Evolutionary conservation across 352 stramenopile genomes (phyloP).

Genomic region (Achlya hypogyna): DNA sequence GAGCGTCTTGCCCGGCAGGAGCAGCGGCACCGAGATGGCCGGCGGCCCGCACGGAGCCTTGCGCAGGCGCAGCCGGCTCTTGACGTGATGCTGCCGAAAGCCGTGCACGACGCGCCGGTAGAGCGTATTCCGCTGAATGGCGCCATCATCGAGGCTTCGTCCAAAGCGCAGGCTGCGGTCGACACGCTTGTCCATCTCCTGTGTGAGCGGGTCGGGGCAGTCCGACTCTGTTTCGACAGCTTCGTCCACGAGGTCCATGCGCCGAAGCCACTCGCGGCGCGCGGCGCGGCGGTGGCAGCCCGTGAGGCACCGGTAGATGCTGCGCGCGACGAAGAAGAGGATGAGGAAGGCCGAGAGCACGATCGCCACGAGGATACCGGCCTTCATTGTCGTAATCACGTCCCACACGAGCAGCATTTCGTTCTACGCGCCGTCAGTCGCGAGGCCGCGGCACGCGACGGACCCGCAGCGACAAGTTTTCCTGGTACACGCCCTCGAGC

Average conservation of each 20-base stretch:
- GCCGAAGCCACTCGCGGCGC: slow-evolving; percentile 69
- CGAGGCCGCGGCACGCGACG: too few species aligned
- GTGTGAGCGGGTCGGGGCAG: slow-evolving; percentile 14
- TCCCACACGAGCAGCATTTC: slow-evolving; percentile 70
- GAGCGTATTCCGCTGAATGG: slow-evolving; percentile 73
- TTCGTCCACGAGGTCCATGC: slow-evolving; percentile 32
- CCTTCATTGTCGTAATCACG: slow-evolving; percentile 84
- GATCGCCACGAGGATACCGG: slow-evolving; percentile 63
- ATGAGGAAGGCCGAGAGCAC: slow-evolving; percentile 63
- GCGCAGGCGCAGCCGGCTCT: background rate
- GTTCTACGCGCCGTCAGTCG: too few species aligned
- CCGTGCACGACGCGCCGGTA: slow-evolving; percentile 16
- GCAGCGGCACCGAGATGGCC: too few species aligned
- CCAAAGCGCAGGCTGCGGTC: slow-evolving; percentile 71
- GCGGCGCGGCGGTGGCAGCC: slow-evolving; percentile 64
- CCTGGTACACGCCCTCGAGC: slow-evolving; percentile 21
- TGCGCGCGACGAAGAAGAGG: slow-evolving; percentile 53
- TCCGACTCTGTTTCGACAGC: slow-evolving; percentile 6
- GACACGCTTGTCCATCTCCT: slow-evolving; percentile 27
- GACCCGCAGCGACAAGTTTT: slow-evolving; percentile 28
- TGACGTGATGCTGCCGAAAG: slow-evolving; percentile 16
- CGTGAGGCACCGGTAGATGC: slow-evolving; percentile 58
- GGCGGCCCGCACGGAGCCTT: background rate
- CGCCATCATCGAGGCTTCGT: slow-evolving; percentile 64
- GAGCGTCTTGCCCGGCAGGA: too few species aligned